Evolutionary conservation across 371 early-diverging fungal genomes (phyloP).

Genomic region (Smittium mucronatum): DNA sequence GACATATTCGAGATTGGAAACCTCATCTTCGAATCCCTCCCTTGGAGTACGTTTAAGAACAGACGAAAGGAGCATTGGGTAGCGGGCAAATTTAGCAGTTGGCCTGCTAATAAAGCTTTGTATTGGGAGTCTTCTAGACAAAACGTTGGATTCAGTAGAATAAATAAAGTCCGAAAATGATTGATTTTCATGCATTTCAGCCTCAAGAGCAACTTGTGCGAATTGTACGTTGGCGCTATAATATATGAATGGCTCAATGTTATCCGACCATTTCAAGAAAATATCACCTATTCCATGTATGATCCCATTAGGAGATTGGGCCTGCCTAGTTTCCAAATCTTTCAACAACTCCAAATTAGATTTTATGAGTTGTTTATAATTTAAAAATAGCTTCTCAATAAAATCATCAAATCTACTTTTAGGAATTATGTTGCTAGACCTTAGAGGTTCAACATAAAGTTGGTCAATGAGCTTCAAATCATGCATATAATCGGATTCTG

Average conservation of each 20-base stretch:
- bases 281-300: conserved; percentile 44
- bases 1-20: conserved; percentile 30
- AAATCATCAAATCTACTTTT: conserved; percentile 19
- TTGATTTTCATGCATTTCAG: conserved; percentile 33
- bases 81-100: conserved; percentile 46
- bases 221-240: conserved; percentile 43
- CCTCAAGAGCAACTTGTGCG: conserved; percentile 38
- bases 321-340: background rate
- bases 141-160: conserved; percentile 34
- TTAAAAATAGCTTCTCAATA: conserved; percentile 37
- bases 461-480: conserved; percentile 42
- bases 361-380: conserved; percentile 33
- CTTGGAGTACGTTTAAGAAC: conserved; percentile 34
- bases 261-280: conserved; percentile 32
- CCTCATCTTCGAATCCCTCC: conserved; percentile 30
- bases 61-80: conserved; percentile 41
- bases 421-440: conserved; percentile 10
- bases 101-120: conserved; percentile 45
- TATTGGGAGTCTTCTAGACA: conserved; percentile 36
- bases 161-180: conserved; percentile 35
- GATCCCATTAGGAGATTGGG: background rate
- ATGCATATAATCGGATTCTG: conserved; percentile 40
- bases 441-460: conserved; percentile 34
- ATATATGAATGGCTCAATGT: conserved; percentile 35
- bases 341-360: conserved; percentile 14